Percentiles rank a stretch among this genome's conserved stretches.
Conservation (phyloP, 176 grass and related monocot genomes). For the Hyparrhenia diplandra region DNA sequence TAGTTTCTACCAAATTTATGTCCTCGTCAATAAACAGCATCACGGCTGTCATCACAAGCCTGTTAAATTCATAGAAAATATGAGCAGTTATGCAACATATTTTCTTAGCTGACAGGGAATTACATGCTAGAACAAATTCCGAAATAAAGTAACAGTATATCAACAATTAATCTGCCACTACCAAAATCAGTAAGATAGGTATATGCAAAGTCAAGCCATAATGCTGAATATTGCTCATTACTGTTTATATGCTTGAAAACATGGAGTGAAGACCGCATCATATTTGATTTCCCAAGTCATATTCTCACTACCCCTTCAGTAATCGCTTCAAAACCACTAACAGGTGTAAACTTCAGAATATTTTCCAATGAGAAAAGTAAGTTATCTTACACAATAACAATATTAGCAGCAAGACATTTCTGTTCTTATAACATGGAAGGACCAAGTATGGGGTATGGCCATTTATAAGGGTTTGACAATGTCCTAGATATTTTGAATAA, state of each 20-base stretch:
- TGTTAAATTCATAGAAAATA: conserved; percentile 39
- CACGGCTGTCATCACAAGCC: conserved; percentile 84
- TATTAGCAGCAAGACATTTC: not conserved
- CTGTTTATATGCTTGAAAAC: not conserved
- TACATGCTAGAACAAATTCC: not conserved
- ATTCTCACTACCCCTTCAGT: not conserved
- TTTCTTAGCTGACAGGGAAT: not conserved
- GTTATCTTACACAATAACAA: not conserved
- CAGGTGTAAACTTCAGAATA: not conserved
- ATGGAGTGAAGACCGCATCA: not conserved
- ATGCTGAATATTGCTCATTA: not conserved
- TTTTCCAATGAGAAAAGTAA: not conserved
- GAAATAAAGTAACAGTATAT: not conserved
- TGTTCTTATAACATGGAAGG: not conserved
- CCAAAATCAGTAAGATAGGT: not conserved
- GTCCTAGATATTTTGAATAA: not conserved
- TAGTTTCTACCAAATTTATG: conserved; percentile 57
- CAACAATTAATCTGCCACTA: not conserved
- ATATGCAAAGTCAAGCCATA: not conserved
- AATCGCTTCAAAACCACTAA: not conserved
- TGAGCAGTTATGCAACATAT: not conserved
- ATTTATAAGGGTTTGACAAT: not conserved
- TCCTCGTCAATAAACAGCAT: conserved; percentile 79
- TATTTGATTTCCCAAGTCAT: not conserved
- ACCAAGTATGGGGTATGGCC: not conserved